These are phyloP conservation scores for Apophysomyces variabilis DNA, from an alignment of 371 early-diverging fungal species.

Conservation along the genomic window DNA sequence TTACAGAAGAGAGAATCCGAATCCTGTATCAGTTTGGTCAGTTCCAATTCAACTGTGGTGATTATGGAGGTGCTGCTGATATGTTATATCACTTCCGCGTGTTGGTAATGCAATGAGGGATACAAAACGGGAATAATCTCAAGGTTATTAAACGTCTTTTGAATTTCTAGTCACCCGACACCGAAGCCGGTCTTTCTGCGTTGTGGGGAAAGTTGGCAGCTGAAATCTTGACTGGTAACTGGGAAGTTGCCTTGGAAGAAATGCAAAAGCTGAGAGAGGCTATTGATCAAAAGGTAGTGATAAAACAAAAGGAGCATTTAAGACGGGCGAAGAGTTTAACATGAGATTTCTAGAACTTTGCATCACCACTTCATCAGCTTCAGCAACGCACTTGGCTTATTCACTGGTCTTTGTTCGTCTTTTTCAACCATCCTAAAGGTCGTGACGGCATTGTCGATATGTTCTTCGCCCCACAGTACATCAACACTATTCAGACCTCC, in stretches of 20 bases:
- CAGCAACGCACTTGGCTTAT: constrained; percentile 93
- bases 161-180: constrained; percentile 74
- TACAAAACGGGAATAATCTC: neutral
- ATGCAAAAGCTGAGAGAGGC: constrained; percentile 83
- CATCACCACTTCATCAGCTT: constrained; percentile 82
- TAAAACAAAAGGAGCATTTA: neutral
- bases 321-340: neutral
- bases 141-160: neutral
- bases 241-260: constrained; percentile 91
- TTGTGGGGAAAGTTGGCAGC: constrained; percentile 96
- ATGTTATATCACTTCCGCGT: constrained; percentile 93
- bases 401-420: constrained; percentile 96
- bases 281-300: constrained; percentile 68
- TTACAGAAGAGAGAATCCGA: constrained; percentile 83
- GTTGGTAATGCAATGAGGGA: constrained; percentile 57
- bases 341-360: constrained; percentile 47
- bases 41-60: constrained; percentile 92
- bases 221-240: constrained; percentile 93
- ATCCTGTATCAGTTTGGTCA: constrained; percentile 86
- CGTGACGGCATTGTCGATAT: constrained; percentile 92
- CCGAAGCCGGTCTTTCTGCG: constrained; percentile 79
- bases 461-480: constrained; percentile 89
- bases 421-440: constrained; percentile 96
- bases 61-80: constrained; percentile 90
- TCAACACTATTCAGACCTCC: constrained; percentile 94